Percentiles rank a stretch among this genome's conserved stretches.
phyloP scores from a whole-genome alignment of 345 rosid genomes.

The Barbarea vulgaris region DNA sequence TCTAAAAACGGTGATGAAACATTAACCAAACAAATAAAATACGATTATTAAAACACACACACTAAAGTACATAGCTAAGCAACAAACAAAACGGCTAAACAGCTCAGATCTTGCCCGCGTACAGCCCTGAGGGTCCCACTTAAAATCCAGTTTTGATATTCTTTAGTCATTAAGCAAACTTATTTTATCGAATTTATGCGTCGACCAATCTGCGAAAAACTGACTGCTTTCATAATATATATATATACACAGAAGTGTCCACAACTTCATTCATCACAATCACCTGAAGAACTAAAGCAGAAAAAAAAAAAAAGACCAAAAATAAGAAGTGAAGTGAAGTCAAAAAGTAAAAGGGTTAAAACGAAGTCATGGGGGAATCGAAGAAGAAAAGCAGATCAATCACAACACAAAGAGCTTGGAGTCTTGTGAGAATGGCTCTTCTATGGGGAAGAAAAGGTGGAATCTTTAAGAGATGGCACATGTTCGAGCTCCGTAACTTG shows the following conservation, averaged over 20 bases:
- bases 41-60: background rate
- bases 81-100: slow-evolving; percentile 36
- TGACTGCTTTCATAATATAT: slow-evolving; percentile 10
- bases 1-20: too few relatives aligned
- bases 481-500: slow-evolving; percentile 54
- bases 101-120: slow-evolving; percentile 42
- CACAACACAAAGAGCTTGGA: slow-evolving; percentile 53
- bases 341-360: background rate
- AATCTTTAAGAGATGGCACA: slow-evolving; percentile 54
- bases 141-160: slow-evolving; percentile 6
- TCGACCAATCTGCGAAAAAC: slow-evolving; percentile 25
- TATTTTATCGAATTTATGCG: slow-evolving; percentile 21
- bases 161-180: background rate
- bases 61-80: background rate
- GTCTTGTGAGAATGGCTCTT: slow-evolving; percentile 57
- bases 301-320: too few relatives aligned
- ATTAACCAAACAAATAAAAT: background rate
- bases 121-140: slow-evolving; percentile 35
- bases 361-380: slow-evolving; percentile 27
- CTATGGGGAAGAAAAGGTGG: slow-evolving; percentile 80
- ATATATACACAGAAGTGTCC: slow-evolving; percentile 1
- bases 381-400: slow-evolving; percentile 43
- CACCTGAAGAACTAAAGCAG: slow-evolving; percentile 22
- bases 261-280: slow-evolving; percentile 26
- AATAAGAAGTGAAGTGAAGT: background rate